phyloP scores from a whole-genome alignment of 2,329 filamentous ascomycete genomes.

The Hymenoscyphus fructigenus region DNA sequence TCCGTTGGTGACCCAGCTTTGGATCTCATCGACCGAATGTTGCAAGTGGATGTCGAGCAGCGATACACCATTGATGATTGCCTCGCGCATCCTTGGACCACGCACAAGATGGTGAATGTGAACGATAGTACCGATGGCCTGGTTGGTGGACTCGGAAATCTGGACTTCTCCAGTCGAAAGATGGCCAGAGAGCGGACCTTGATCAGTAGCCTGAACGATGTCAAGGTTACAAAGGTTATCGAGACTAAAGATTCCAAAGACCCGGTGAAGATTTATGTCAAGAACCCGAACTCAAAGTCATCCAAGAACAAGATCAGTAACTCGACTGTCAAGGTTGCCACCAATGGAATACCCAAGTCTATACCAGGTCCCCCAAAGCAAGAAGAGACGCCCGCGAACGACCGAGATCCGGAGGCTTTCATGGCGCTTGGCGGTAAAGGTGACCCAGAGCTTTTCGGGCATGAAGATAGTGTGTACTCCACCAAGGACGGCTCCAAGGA shows the following conservation, averaged over 20 bases:
- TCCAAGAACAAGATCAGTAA: constrained; percentile 47
- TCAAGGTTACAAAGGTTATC: constrained; percentile 61
- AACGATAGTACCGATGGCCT: constrained; percentile 91
- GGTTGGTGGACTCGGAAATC: constrained; percentile 76
- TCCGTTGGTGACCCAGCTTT: constrained; percentile 80
- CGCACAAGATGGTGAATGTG: constrained; percentile 56
- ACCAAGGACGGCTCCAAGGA: background rate
- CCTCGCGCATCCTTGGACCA: constrained; percentile 87
- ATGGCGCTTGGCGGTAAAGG: constrained; percentile 83
- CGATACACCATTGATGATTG: constrained; percentile 90
- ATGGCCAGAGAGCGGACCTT: constrained; percentile 80
- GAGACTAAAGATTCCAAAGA: constrained; percentile 52
- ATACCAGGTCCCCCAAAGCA: constrained; percentile 41
- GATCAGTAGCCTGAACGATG: constrained; percentile 76
- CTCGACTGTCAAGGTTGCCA: constrained; percentile 35
- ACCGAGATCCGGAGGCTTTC: constrained; percentile 72
- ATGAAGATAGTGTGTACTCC: background rate
- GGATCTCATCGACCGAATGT: constrained; percentile 92
- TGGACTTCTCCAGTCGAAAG: constrained; percentile 84
- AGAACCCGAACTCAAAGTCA: constrained; percentile 55
- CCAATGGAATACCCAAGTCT: constrained; percentile 29
- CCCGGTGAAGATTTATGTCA: constrained; percentile 71
- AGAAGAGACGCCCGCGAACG: constrained; percentile 66
- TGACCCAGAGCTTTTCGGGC: constrained; percentile 68
- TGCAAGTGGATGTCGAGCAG: constrained; percentile 80